A percentile compares a stretch with the other conserved stretches of the same genome.
Conservation (phyloP, 176 grass and related monocot species). For the Poa annua region DNA sequence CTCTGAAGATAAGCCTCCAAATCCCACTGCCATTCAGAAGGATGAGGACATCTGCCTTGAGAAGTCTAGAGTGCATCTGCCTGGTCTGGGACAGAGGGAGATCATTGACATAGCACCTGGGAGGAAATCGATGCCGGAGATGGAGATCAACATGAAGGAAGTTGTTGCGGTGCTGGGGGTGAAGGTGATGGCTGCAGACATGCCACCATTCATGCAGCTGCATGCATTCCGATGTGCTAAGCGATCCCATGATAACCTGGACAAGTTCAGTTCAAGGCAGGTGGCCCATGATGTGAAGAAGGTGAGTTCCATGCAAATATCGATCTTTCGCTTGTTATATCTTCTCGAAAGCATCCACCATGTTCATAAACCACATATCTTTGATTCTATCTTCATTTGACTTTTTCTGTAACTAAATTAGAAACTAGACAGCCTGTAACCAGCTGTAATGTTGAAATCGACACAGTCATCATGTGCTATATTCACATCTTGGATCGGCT, state of each 20-base stretch:
- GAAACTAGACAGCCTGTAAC: neutral
- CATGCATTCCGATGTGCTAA: constrained; percentile 76
- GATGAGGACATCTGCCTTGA: constrained; percentile 43
- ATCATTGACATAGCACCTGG: constrained; percentile 43
- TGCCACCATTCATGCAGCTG: constrained; percentile 79
- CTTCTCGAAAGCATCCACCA: neutral
- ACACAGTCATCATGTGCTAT: neutral
- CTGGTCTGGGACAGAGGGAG: constrained; percentile 27
- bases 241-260: constrained; percentile 62
- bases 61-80: constrained; percentile 51
- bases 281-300: constrained; percentile 86
- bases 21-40: constrained; percentile 20
- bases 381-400: constrained; percentile 2
- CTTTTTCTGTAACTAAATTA: constrained; percentile 8
- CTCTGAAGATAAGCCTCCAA: constrained; percentile 39
- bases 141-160: constrained; percentile 67
- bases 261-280: constrained; percentile 80
- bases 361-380: neutral
- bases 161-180: constrained; percentile 60
- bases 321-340: constrained; percentile 28
- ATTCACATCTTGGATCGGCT: neutral
- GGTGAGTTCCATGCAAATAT: constrained; percentile 41
- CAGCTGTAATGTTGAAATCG: neutral
- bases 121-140: constrained; percentile 75
- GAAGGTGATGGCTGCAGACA: constrained; percentile 71